Evolutionary conservation across 1,139 yeast genomes (phyloP), one percentile per base, ranked within the genome.

Genomic region (Oligophagozyma castellii): DNA sequence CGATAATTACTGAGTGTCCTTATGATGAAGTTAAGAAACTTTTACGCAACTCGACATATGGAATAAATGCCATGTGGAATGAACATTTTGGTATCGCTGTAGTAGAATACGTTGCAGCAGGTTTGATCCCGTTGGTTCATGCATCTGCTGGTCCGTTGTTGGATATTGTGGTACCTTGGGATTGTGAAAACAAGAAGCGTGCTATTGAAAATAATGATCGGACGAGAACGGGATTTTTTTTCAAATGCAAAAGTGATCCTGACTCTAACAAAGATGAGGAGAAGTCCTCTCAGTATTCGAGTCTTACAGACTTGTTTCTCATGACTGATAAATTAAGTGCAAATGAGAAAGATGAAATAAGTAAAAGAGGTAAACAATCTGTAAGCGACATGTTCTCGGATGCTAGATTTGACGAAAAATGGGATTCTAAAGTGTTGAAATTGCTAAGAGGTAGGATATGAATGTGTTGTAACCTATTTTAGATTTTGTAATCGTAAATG

Each of bases 41-140:
- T 37, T 59, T 92, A 26, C 48, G 61, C n/a, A 56, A 55, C 5
- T 70, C 86, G 2, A 70, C 73, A 22, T 74, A 70, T 43, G 98
- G 98, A 3, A 62, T 89, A 27, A 86, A 92, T 47, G 89, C 95
- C 16, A 92, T 92, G 99, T 92, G 98, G 98, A 89, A 92, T 54
- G 99, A 92, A 58, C 99, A 92, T 58, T 92, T 92, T 51, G 99
- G 99, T 12, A 92, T 92, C 48, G 93, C 95, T 2, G 92, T 89
- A 5, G 98, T 89, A 5, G 99, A 92, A 55, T 86, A 86, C 48
- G 64, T 80, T 59, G 76, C 92, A 2, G 70, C 81, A 31, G 96
- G 96, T 0, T 66, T 79, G 13, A 70, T 89, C 12, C 95, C 98
- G 1, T 60, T 92, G 3, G 89, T 73, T 3, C 98, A 92, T 55